Base-by-base conservation (phyloP, 2,329 filamentous ascomycete genomes). In the Eurotiales sp. region DNA sequence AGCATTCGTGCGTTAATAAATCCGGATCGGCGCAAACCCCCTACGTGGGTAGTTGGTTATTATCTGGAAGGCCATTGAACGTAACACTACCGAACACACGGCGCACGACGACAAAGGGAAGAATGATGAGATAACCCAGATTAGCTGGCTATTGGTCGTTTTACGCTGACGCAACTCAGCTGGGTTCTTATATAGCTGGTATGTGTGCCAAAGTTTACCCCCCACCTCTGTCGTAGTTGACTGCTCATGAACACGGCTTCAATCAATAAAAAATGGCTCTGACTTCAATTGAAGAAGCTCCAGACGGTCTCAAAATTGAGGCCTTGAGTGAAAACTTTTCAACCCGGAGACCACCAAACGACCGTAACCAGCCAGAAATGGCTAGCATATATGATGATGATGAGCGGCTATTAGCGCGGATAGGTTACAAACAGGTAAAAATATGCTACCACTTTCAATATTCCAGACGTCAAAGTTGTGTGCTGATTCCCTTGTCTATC, bases 361-460 rank as follows among this genome's bases (percentile, higher is more conserved):
- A 50, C 10, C 32, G 29, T 25, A 19, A n/a, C 40, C 21, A 49
- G 17, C 45, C 59, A n/a, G 27, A 59, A 23, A 73, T 73, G 70
- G 64, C 67, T 10, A 62, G 64, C 6, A 78, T 80, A 53, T 66
- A 74, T 32, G 74, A 84, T 59, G 79, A 83, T 46, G 82, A 85
- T 54, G 82, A 83, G 62, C 75, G 78, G 32, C 66, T 84, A 23
- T 70, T 85, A 17, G 79, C 79, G 51, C 76, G 79, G 50, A 84
- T 84, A 59, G 82, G 82, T 25, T 85, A 85, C 62, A 80, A 77
- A 58, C 82, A 84, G 67, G 82, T 83, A 27, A 67, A n/a, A n/a
- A n/a, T n/a, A n/a, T n/a, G n/a, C n/a, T n/a, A 12, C 15, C 21
- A n/a, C 39, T 30, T 50, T n/a, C 23, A 27, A 25, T 22, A 4